phyloP scores from a whole-genome alignment of 108 stramenopile genomes.

The Cyclotella baltica region DNA sequence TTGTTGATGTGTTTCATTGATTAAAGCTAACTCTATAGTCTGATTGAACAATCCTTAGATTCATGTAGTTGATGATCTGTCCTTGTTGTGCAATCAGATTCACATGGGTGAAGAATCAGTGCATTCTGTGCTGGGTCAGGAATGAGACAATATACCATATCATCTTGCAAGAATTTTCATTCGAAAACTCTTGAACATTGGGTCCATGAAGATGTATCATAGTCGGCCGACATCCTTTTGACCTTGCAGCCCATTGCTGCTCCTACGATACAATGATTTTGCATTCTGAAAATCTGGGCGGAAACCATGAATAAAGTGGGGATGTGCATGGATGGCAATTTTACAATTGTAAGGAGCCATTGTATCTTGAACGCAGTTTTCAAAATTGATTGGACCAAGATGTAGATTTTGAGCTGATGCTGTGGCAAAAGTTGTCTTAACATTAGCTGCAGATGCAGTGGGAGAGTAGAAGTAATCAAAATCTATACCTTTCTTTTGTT shows the following conservation, averaged over 20 bases:
- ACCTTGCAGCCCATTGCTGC: conserved; percentile 9
- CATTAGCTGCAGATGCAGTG: not conserved
- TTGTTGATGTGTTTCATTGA: conserved; percentile 14
- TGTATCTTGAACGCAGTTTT: not conserved
- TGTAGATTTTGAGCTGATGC: not conserved
- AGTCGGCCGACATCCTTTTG: not conserved
- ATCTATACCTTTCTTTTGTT: conserved; percentile 12
- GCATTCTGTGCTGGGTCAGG: not conserved
- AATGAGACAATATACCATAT: not conserved
- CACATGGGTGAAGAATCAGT: not conserved
- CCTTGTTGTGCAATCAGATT: not conserved
- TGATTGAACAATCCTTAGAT: conserved; percentile 17
- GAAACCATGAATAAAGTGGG: conserved; percentile 2
- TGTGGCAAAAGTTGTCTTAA: not conserved
- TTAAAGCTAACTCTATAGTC: not conserved
- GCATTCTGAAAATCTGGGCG: not conserved
- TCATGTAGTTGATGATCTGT: conserved; percentile 10
- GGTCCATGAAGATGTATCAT: conserved; percentile 2
- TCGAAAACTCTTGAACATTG: not conserved
- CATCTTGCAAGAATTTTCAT: not conserved
- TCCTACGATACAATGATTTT: not conserved
- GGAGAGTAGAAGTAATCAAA: conserved; percentile 16
- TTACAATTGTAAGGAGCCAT: not conserved
- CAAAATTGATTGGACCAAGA: not conserved
- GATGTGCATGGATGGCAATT: not conserved